A percentile compares a stretch with the other conserved stretches of the same genome.
phyloP scores from a whole-genome alignment of 768 basidiomycete species.

The Auricularia sp. region DNA sequence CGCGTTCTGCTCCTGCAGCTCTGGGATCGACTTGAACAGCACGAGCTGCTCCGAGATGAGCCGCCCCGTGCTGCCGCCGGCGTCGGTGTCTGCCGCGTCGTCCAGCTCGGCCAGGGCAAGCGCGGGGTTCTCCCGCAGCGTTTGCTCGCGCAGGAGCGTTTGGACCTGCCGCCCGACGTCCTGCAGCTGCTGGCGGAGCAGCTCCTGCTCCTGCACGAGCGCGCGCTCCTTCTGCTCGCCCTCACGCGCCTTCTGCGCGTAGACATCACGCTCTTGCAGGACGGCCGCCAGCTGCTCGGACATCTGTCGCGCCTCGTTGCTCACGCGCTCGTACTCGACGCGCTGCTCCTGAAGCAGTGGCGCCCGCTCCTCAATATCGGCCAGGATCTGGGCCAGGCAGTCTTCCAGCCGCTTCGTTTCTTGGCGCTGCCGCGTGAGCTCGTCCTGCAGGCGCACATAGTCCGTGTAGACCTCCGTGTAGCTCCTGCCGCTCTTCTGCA shows the following conservation, averaged over 20 bases:
- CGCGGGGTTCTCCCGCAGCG: conserved; percentile 72
- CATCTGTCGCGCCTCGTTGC: conserved; percentile 69
- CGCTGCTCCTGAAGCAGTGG: conserved; percentile 87
- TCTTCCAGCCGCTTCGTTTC: conserved; percentile 83
- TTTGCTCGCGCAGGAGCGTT: conserved; percentile 63
- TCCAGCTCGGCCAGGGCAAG: conserved; percentile 60
- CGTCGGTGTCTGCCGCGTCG: conserved; percentile 22
- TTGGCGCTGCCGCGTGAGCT: conserved; percentile 61
- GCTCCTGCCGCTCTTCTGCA: conserved; percentile 75
- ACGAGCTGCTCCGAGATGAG: conserved; percentile 87
- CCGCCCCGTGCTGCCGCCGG: conserved; percentile 50
- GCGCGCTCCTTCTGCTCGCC: conserved; percentile 51
- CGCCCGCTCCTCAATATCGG: conserved; percentile 91
- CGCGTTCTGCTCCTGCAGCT: conserved; percentile 87
- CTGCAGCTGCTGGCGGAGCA: conserved; percentile 64
- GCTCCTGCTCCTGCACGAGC: conserved; percentile 48
- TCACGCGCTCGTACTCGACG: conserved; percentile 75
- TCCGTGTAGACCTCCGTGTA: conserved; percentile 94
- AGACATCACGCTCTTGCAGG: conserved; percentile 63
- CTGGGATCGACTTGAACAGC: conserved; percentile 67
- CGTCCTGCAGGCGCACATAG: conserved; percentile 77
- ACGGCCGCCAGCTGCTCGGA: conserved; percentile 69
- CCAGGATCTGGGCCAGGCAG: conserved; percentile 66
- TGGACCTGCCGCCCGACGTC: conserved; percentile 84
- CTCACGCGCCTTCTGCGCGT: conserved; percentile 44